Evolutionary conservation across 2,329 filamentous ascomycete genomes (phyloP).

Genomic region (Cercospora sp.): DNA sequence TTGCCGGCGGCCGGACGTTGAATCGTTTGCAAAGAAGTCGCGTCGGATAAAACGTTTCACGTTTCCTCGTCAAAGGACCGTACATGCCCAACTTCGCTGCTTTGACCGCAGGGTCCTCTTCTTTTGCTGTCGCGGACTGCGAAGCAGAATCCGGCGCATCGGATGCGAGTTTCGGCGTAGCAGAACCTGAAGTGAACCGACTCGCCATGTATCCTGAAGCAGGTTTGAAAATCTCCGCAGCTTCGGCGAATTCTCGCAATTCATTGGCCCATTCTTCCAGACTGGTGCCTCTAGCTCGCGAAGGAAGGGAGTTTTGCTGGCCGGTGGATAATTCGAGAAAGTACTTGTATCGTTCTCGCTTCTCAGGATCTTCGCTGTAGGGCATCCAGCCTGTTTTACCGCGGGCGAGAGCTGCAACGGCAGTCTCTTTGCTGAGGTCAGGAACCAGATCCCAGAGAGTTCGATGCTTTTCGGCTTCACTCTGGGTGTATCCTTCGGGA

Average conservation of each 20-base stretch:
- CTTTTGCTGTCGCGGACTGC: slow-evolving; percentile 50
- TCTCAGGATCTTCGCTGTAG: slow-evolving; percentile 78
- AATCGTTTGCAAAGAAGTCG: slow-evolving; percentile 92
- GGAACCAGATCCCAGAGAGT: slow-evolving; percentile 54
- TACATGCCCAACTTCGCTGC: slow-evolving; percentile 93
- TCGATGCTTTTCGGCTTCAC: slow-evolving; percentile 63
- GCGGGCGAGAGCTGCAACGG: slow-evolving; percentile 49
- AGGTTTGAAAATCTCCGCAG: slow-evolving; percentile 81
- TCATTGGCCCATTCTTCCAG: slow-evolving; percentile 79
- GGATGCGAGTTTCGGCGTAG: slow-evolving; percentile 38
- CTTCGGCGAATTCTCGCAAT: slow-evolving; percentile 72
- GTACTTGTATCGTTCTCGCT: slow-evolving; percentile 74
- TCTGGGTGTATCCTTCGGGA: slow-evolving; percentile 63
- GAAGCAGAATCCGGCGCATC: slow-evolving; percentile 32
- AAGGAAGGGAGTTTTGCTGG: slow-evolving; percentile 58
- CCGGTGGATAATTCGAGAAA: slow-evolving; percentile 80
- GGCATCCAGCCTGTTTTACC: slow-evolving; percentile 68
- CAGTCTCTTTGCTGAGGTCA: slow-evolving; percentile 43
- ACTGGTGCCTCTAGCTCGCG: slow-evolving; percentile 52
- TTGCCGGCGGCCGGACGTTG: slow-evolving; percentile 74
- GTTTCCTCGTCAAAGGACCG: slow-evolving; percentile 77
- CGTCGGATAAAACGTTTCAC: slow-evolving; percentile 73
- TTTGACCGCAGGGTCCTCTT: slow-evolving; percentile 75
- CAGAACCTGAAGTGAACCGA: slow-evolving; percentile 76
- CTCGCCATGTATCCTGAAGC: slow-evolving; percentile 91